Evolutionary conservation across 345 rosid species (phyloP), one percentile per base, ranked within the genome.

Genomic region (Pelargonium nanum): DNA sequence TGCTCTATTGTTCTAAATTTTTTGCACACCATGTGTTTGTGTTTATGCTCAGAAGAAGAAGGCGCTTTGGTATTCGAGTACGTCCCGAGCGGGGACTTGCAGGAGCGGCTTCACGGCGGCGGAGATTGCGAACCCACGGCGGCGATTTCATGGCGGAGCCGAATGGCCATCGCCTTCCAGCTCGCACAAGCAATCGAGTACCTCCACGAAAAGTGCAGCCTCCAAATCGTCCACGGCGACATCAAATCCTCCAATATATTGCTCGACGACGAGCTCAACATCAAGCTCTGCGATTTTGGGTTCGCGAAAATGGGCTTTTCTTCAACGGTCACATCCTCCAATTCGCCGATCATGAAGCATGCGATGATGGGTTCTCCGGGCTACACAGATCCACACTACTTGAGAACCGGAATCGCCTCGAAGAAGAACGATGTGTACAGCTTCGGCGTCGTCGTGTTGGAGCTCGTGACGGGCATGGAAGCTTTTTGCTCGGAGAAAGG

Each of bases 201-300:
- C 67, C 72, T 91, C 19, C 97, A 91, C 73, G 87, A 85, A 59
- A 77, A 78, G 60, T 85, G 94, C 65, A 63, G 64, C 4, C 91
- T 80, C 62, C 97, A 81, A 58, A 81, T 91, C 19, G 86, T 88
- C 2, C 97, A 91, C 15, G 94, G 91, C 0, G 97, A 88, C 72
- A 81, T 91, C 65, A 91, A 91, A 66, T 71, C 96, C 26, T 84
- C 97, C 1, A 91, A 91, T 48, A 70, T 91, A 19, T 75, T 91
- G 1, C 81, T 91, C 22, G 97, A 88, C 74, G 81, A 82, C 60
- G 20, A 68, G 13, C 76, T 82, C 48, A 86, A 83, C 66, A 68
- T 83, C 80, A 88, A 88, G 79, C 91, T 91, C 5, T 91, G 97
- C 56, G 97, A 91, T 61, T 87, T 91, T 8, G 94, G 96, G 22